These are phyloP conservation scores for Solanum tarijense DNA, from an alignment of 257 asterid species.

Conservation along the genomic window DNA sequence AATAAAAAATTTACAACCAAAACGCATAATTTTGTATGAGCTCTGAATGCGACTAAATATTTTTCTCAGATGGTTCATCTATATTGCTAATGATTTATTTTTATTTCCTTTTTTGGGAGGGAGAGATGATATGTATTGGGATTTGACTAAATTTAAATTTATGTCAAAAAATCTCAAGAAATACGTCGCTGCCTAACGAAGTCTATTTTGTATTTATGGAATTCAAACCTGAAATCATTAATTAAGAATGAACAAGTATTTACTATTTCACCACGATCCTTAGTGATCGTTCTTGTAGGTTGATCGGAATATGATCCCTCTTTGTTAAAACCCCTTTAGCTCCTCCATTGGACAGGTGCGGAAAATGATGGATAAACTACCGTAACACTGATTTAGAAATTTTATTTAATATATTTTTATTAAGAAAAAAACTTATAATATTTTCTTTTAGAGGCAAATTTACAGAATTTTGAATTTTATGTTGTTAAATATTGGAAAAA, in stretches of 20 bases:
- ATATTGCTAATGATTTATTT: too few relatives aligned
- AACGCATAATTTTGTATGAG: background rate
- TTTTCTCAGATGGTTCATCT: background rate
- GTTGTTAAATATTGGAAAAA: background rate
- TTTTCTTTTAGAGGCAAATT: background rate
- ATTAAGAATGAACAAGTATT: too few relatives aligned
- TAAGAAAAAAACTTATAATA: background rate
- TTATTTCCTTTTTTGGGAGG: too few relatives aligned
- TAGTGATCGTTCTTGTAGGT: background rate
- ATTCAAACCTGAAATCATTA: too few relatives aligned
- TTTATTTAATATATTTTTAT: background rate
- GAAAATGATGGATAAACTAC: background rate
- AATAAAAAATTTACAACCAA: background rate
- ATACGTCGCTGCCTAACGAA: rapidly evolving
- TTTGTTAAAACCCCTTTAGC: background rate
- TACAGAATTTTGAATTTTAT: background rate
- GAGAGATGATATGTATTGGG: too few relatives aligned
- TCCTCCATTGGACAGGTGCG: background rate
- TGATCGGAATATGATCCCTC: background rate
- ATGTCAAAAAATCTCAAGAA: too few relatives aligned
- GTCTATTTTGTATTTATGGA: rapidly evolving
- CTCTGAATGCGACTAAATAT: background rate
- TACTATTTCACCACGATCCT: background rate
- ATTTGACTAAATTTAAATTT: too few relatives aligned
- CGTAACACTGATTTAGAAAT: background rate